A percentile compares a stretch with the other conserved stretches of the same genome.
phyloP scores from a whole-genome alignment of 495 filamentous ascomycete genomes.

The Aspergillus biplanus region DNA sequence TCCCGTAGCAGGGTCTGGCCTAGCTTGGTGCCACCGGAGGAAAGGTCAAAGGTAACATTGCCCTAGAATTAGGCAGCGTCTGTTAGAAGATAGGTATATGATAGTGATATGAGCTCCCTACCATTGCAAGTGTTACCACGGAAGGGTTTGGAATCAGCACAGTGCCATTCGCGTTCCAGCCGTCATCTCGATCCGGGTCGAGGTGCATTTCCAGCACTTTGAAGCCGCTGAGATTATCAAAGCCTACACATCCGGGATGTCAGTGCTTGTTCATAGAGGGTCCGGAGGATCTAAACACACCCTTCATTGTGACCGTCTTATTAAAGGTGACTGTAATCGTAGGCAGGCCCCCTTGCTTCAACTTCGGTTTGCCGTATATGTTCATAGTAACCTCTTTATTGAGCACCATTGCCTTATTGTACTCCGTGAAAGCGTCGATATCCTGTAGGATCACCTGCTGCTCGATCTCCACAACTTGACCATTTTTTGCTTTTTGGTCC shows the following conservation, averaged over 20 bases:
- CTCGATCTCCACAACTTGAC: background rate
- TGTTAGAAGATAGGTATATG: background rate
- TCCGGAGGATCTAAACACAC: background rate
- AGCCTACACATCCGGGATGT: background rate
- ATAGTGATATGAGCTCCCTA: background rate
- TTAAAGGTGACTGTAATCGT: slow-evolving; percentile 4
- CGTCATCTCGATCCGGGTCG: slow-evolving; percentile 3
- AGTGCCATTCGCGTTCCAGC: slow-evolving; percentile 1
- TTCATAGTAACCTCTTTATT: slow-evolving; percentile 1
- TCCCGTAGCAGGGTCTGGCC: background rate
- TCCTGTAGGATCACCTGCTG: background rate
- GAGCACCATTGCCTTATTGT: background rate
- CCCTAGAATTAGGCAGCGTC: background rate
- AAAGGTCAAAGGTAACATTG: background rate
- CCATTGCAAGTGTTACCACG: background rate
- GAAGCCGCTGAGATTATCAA: slow-evolving; percentile 1
- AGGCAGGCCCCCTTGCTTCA: background rate
- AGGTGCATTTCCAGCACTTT: slow-evolving; percentile 1
- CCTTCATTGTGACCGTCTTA: slow-evolving; percentile 4
- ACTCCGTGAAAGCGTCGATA: background rate
- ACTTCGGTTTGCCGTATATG: background rate
- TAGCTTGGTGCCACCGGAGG: background rate
- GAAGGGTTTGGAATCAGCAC: background rate
- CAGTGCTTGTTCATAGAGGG: background rate
- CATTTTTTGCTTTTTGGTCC: background rate